Base-by-base conservation (phyloP, 2,329 filamentous ascomycete species). In the Aspergillus sp. region DNA sequence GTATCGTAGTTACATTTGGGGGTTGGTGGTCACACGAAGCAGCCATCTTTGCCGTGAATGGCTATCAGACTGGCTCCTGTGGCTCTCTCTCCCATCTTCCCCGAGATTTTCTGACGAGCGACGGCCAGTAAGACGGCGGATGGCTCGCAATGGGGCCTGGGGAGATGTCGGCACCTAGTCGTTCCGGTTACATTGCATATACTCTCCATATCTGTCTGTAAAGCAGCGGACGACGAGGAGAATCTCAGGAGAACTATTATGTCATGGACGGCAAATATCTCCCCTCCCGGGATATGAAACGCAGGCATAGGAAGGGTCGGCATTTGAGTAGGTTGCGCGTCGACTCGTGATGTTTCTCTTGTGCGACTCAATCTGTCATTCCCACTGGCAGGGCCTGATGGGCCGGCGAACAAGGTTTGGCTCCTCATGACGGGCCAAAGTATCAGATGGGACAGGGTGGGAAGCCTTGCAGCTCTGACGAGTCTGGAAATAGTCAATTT, bases 111-210 rank as follows among this genome's bases (percentile, higher is more conserved):
- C 17, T 48, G 45, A 15, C 17, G 5, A 34, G 24, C 20, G 30
- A 40, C 5, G 17, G 24, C 44, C 57, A 54, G 54, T 56, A 57
- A 48, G 47, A 52, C 49, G 55, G 20, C 47, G 39, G 12, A 42
- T 40, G 12, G 39, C 24, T 17, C 22, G 42, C 44, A 24, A 52
- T 52, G 33, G 30, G 34, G 34, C 6, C 30, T 37, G 17, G 17
- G 22, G 17, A 15, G 37, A 51, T 52, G 27, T 54, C 51, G 52
- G 51, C 56, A 56, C 30, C 55, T 52, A 39, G 51, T 37, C 58
- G 47, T 51, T 52, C 55, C 56, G 61, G 61, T 64, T 64, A 62
- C 62, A 64, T 64, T 56, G 59, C 62, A 64, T 58, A 19, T 33
- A 52, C 22, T 49, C 47, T 30, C 7, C 33, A 5, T 54, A 30